These are phyloP conservation scores for Herpetomonas samuelpessoai DNA, from an alignment of 208 protist species.

Conservation along the genomic window DNA sequence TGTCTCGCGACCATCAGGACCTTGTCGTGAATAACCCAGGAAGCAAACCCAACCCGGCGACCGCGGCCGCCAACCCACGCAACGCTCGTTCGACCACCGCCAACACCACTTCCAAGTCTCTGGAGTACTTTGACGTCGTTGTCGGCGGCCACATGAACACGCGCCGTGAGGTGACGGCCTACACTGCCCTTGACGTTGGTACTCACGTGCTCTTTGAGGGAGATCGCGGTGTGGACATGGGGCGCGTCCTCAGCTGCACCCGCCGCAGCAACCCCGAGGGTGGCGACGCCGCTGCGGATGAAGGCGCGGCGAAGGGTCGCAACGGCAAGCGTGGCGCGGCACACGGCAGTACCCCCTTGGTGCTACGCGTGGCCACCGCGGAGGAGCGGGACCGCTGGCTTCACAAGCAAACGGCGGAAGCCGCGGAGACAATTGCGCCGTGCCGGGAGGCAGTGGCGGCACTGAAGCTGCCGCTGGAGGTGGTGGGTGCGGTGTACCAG, in stretches of 20 bases:
- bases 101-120: slow-evolving; percentile 7
- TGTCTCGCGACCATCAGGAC: neutral
- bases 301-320: neutral
- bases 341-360: slow-evolving; percentile 13
- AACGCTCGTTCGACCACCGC: slow-evolving; percentile 2
- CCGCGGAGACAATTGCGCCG: slow-evolving; percentile 37
- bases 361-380: slow-evolving; percentile 46
- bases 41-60: neutral
- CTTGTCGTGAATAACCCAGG: neutral
- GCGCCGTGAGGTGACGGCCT: slow-evolving; percentile 18
- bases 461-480: slow-evolving; percentile 47
- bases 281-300: neutral
- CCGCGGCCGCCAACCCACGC: neutral
- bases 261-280: slow-evolving; percentile 10
- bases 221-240: slow-evolving; percentile 77
- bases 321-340: neutral
- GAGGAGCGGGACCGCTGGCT: slow-evolving; percentile 68
- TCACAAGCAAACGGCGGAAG: slow-evolving; percentile 44
- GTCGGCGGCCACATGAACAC: slow-evolving; percentile 49
- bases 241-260: slow-evolving; percentile 53
- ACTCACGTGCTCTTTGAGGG: slow-evolving; percentile 76
- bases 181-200: slow-evolving; percentile 22
- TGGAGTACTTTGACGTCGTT: slow-evolving; percentile 25
- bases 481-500: slow-evolving; percentile 81
- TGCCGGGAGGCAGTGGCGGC: slow-evolving; percentile 50